A percentile compares a stretch with the other conserved stretches of the same genome.
phyloP scores from a whole-genome alignment of 1,284 basidiomycete genomes.

The Blastosporella zonata region DNA sequence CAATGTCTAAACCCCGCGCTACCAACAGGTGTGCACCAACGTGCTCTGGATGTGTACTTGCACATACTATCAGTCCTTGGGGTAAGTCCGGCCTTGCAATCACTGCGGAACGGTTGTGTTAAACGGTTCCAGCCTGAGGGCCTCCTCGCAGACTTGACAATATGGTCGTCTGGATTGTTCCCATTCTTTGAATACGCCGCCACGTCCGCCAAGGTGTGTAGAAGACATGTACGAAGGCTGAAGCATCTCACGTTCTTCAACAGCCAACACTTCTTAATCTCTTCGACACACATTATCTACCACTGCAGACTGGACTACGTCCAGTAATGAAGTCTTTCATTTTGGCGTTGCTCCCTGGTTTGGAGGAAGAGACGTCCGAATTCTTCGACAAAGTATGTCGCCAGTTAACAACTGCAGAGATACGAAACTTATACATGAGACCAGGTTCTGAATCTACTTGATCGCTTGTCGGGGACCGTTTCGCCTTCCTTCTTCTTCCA shows the following conservation, averaged over 20 bases:
- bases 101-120: conserved; percentile 11
- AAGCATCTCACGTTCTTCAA: conserved; percentile 1
- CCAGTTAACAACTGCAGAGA: neutral
- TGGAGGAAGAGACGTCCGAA: conserved; percentile 95
- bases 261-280: conserved; percentile 84
- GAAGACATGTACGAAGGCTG: conserved; percentile 1
- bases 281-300: conserved; percentile 89
- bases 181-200: conserved; percentile 99
- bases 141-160: conserved; percentile 79
- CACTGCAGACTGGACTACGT: conserved; percentile 78
- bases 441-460: conserved; percentile 82
- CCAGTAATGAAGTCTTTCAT: conserved; percentile 94
- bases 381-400: conserved; percentile 86
- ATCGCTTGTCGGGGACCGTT: conserved; percentile 79
- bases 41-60: conserved; percentile 93
- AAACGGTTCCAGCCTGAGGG: conserved; percentile 69
- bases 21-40: conserved; percentile 94
- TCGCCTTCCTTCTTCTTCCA: conserved; percentile 90
- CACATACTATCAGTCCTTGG: conserved; percentile 91
- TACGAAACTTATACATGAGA: neutral
- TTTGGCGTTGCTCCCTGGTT: conserved; percentile 86
- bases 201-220: conserved; percentile 82
- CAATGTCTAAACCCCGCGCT: conserved; percentile 97
- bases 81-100: conserved; percentile 43
- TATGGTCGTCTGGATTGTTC: conserved; percentile 96